phyloP scores from a whole-genome alignment of 2,329 filamentous ascomycete genomes.

The Talaromyces sp. region DNA sequence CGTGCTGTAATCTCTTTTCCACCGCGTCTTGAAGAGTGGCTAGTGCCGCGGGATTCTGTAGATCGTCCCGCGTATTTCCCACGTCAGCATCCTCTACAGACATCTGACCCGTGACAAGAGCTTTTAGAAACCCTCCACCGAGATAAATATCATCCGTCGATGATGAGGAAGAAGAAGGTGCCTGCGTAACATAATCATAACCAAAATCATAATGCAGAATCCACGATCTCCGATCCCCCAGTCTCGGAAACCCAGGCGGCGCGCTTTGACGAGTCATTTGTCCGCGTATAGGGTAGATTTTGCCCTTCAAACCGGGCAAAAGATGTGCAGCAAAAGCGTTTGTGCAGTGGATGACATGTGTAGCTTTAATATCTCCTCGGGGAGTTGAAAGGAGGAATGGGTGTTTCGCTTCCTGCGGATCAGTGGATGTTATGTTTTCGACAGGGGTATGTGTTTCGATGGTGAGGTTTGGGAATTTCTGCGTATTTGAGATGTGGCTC shows the following conservation, averaged over 20 bases:
- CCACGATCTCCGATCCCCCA: conserved; percentile 27
- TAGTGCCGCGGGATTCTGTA: conserved; percentile 10
- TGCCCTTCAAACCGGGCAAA: conserved; percentile 38
- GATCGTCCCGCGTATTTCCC: conserved; percentile 15
- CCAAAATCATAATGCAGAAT: conserved; percentile 28
- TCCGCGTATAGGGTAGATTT: conserved; percentile 38
- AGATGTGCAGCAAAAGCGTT: conserved; percentile 44
- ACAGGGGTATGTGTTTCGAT: conserved; percentile 34
- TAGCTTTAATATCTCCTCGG: conserved; percentile 34
- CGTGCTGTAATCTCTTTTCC: conserved; percentile 19
- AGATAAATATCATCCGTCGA: conserved; percentile 17
- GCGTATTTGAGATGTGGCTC: conserved; percentile 21
- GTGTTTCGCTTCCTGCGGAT: conserved; percentile 1
- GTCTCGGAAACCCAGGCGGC: conserved; percentile 19
- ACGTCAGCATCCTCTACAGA: conserved; percentile 16
- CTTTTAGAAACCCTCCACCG: conserved; percentile 17
- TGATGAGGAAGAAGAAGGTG: background rate
- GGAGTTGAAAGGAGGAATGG: conserved; percentile 34
- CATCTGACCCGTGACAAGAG: conserved; percentile 7
- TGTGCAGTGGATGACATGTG: conserved; percentile 42
- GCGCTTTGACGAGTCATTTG: conserved; percentile 45
- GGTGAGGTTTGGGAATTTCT: conserved; percentile 25
- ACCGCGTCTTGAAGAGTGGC: conserved; percentile 7
- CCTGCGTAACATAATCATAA: conserved; percentile 22
- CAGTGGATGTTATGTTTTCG: conserved; percentile 17